Percentiles rank a stretch among this genome's conserved stretches.
phyloP scores from a whole-genome alignment of 306 rosid species.

The Prunus padus region DNA sequence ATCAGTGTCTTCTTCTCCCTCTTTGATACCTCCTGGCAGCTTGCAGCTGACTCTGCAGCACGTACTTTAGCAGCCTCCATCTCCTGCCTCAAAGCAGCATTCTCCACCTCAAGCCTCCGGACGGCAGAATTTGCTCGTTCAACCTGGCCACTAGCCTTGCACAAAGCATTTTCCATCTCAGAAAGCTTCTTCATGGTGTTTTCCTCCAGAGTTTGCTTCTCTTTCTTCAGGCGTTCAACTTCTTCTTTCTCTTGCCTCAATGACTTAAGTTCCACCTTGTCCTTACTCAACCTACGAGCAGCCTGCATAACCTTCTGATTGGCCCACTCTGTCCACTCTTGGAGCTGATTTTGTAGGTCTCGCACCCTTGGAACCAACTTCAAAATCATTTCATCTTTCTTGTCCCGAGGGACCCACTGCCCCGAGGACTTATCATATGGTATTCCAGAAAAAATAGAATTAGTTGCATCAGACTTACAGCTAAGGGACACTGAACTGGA shows the following conservation, averaged over 20 bases:
- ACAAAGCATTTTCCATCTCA: slow-evolving; percentile 85
- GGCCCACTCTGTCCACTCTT: slow-evolving; percentile 97
- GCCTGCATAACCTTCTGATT: slow-evolving; percentile 98
- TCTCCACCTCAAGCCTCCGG: slow-evolving; percentile 75
- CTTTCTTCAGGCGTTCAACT: slow-evolving; percentile 76
- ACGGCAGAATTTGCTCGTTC: slow-evolving; percentile 80
- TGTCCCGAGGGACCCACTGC: slow-evolving; percentile 67
- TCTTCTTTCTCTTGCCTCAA: slow-evolving; percentile 89
- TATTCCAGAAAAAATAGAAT: slow-evolving; percentile 44
- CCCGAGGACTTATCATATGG: slow-evolving; percentile 58
- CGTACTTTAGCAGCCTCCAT: slow-evolving; percentile 75
- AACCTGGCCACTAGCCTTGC: slow-evolving; percentile 83
- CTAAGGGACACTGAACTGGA: slow-evolving; percentile 38
- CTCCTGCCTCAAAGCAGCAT: slow-evolving; percentile 65
- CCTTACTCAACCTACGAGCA: slow-evolving; percentile 83
- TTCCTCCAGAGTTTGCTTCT: slow-evolving; percentile 74
- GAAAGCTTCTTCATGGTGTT: slow-evolving; percentile 83
- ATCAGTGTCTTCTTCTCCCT: slow-evolving; percentile 69
- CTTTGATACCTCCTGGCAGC: slow-evolving; percentile 71
- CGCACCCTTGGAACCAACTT: slow-evolving; percentile 62
- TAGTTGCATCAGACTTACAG: slow-evolving; percentile 39
- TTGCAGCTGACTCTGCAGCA: slow-evolving; percentile 76
- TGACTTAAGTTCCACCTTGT: slow-evolving; percentile 74
- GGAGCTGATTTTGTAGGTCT: slow-evolving; percentile 77
- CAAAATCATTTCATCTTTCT: slow-evolving; percentile 76